Percentiles rank a stretch among this genome's conserved stretches.
Evolutionary conservation across 441 rosid genomes (phyloP).

Genomic region (Populus tomentosa): DNA sequence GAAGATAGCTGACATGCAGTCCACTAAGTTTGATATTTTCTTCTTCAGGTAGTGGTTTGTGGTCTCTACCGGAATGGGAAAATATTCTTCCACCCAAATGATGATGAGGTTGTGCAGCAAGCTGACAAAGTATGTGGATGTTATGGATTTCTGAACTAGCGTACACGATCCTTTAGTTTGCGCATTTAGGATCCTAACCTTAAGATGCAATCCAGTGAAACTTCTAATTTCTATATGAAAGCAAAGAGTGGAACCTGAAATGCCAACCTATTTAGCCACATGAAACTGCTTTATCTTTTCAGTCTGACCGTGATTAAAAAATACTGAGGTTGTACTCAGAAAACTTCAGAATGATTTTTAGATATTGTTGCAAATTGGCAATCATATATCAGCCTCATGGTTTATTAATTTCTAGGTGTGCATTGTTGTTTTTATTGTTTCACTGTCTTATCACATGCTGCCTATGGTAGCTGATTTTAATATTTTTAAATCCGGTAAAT

Average conservation of each 20-base stretch:
- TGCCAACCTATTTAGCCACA: background rate
- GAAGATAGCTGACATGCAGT: constrained; percentile 6
- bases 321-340: too few species aligned
- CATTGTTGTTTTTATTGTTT: background rate
- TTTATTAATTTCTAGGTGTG: background rate
- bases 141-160: constrained; percentile 7
- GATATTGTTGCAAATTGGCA: too few species aligned
- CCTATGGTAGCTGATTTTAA: background rate
- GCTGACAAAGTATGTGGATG: constrained; percentile 61
- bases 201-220: background rate
- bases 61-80: constrained; percentile 76
- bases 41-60: constrained; percentile 82
- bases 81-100: constrained; percentile 81
- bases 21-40: constrained; percentile 13
- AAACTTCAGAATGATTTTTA: too few species aligned
- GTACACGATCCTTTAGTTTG: background rate
- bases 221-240: constrained; percentile 2
- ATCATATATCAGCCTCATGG: background rate
- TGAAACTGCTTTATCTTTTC: background rate
- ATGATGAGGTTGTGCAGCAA: constrained; percentile 65
- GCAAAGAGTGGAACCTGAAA: background rate
- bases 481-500: background rate
- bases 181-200: background rate
- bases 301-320: too few species aligned
- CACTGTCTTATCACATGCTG: background rate